Conservation (phyloP, 345 rosid genomes). For the Camelina sativa region DNA sequence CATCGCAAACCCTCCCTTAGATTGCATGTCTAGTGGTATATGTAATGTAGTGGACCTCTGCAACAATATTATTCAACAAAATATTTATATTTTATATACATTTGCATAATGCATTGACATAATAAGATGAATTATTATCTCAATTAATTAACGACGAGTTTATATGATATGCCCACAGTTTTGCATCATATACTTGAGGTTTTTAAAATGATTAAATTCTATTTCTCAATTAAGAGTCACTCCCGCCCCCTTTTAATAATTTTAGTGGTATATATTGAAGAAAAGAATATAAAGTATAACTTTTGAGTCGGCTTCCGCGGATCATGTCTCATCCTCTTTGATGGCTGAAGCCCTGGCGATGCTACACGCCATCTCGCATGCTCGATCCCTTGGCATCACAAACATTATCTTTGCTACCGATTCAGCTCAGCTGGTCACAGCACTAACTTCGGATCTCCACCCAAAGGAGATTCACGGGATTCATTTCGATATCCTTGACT, state of each 20-base stretch:
- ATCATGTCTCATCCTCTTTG: too few relatives aligned
- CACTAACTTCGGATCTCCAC: too few relatives aligned
- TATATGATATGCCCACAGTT: conserved; percentile 43
- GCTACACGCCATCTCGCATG: too few relatives aligned
- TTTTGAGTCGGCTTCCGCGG: too few relatives aligned
- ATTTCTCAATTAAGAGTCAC: background rate
- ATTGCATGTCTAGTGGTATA: conserved; percentile 41
- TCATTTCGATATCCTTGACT: too few relatives aligned
- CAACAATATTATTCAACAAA: conserved; percentile 22
- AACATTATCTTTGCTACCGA: too few relatives aligned
- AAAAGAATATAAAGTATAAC: background rate
- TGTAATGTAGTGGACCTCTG: conserved; percentile 31
- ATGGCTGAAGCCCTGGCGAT: too few relatives aligned
- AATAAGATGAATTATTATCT: conserved; percentile 29
- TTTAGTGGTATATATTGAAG: background rate
- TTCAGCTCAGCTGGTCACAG: too few relatives aligned
- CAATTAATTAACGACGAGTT: conserved; percentile 30
- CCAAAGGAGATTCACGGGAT: too few relatives aligned
- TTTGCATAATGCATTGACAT: conserved; percentile 34
- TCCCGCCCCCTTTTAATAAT: background rate
- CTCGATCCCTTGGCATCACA: too few relatives aligned
- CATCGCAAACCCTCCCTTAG: conserved; percentile 40
- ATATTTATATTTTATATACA: background rate
- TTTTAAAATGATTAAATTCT: background rate
- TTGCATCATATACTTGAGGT: conserved; percentile 23